These are phyloP conservation scores for Trichoderma pleuroti DNA, from an alignment of 2,329 filamentous ascomycete genomes.

Conservation along the genomic window DNA sequence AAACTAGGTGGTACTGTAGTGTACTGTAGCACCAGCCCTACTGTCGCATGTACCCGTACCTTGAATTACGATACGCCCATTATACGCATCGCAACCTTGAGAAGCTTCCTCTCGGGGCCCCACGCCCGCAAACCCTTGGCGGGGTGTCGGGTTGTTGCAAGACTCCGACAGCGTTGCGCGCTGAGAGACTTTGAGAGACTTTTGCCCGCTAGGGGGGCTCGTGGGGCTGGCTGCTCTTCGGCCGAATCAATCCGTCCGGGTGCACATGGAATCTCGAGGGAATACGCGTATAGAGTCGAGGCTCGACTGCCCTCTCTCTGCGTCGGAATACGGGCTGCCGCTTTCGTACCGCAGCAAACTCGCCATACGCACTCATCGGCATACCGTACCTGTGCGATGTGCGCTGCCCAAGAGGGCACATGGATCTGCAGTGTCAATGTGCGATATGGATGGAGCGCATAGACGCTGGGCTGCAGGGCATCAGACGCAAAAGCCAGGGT, in stretches of 20 bases:
- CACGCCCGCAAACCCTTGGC: not conserved
- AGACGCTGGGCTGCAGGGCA: not conserved
- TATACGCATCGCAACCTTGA: not conserved
- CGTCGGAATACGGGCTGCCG: too few relatives aligned
- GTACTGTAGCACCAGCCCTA: not conserved
- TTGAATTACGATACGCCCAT: not conserved
- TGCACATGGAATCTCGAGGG: not conserved
- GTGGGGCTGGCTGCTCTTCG: not conserved
- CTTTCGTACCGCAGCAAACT: not conserved
- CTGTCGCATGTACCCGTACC: not conserved
- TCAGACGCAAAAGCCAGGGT: not conserved
- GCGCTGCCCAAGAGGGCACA: not conserved
- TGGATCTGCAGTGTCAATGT: not conserved
- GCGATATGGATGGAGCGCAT: not conserved
- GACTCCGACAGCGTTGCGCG: slow-evolving; percentile 28
- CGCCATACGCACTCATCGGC: not conserved
- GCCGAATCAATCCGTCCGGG: slow-evolving; percentile 14
- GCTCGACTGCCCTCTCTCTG: not conserved
- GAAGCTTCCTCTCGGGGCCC: not conserved
- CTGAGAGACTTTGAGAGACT: not conserved
- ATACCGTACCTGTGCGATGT: not conserved
- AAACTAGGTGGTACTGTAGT: too few relatives aligned
- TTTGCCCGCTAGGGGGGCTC: not conserved
- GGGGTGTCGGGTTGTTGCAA: slow-evolving; percentile 31
- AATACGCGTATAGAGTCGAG: not conserved